phyloP scores from a whole-genome alignment of 1,284 basidiomycete genomes.

The Moesziomyces parantarcticus region DNA sequence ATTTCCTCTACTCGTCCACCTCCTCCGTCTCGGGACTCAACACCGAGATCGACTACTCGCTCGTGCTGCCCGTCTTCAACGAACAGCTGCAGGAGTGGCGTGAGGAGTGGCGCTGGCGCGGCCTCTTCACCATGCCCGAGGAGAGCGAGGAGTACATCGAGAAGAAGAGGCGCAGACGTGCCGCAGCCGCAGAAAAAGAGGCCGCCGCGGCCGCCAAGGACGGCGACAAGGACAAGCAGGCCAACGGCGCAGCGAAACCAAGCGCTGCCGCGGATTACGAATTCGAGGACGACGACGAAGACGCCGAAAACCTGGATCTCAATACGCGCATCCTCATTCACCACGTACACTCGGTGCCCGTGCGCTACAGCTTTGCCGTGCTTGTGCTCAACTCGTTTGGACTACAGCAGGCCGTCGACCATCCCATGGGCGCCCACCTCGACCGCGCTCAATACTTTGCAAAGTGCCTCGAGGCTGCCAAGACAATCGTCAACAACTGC shows the following conservation, averaged over 20 bases:
- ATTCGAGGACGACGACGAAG: constrained; percentile 49
- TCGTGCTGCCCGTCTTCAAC: constrained; percentile 85
- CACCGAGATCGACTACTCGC: constrained; percentile 84
- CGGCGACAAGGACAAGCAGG: constrained; percentile 18
- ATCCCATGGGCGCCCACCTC: constrained; percentile 56
- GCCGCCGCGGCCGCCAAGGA: constrained; percentile 18
- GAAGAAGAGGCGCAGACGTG: constrained; percentile 14
- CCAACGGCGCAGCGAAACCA: constrained; percentile 2
- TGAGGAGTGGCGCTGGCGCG: constrained; percentile 73
- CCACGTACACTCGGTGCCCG: constrained; percentile 53
- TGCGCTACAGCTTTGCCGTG: constrained; percentile 64
- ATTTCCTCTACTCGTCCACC: constrained; percentile 87
- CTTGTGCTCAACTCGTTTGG: constrained; percentile 86
- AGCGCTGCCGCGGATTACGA: constrained; percentile 14
- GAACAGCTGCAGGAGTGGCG: constrained; percentile 79
- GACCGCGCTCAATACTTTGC: constrained; percentile 66
- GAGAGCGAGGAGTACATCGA: constrained; percentile 31
- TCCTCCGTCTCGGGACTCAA: constrained; percentile 84
- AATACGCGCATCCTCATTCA: constrained; percentile 60
- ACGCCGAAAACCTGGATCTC: constrained; percentile 57
- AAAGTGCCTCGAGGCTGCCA: constrained; percentile 63
- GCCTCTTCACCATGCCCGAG: constrained; percentile 42
- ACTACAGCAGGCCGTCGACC: constrained; percentile 88
- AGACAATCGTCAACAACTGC: constrained; percentile 58
- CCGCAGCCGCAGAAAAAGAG: constrained; percentile 15